These are phyloP conservation scores for Golubevia sp. DNA, from an alignment of 1,284 basidiomycete genomes.

Conservation along the genomic window DNA sequence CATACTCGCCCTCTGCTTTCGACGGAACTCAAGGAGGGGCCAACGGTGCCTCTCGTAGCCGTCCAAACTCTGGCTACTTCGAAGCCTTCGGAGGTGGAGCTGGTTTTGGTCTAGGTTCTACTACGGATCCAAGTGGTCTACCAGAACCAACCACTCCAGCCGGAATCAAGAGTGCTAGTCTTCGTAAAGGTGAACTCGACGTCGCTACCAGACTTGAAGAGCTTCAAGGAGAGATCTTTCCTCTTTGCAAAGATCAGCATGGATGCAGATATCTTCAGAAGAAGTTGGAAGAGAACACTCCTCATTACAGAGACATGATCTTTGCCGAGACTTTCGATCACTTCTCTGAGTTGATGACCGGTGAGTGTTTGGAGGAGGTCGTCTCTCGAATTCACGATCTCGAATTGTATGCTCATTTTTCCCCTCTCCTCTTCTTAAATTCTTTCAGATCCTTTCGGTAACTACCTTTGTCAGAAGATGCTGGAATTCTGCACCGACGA, in stretches of 20 bases:
- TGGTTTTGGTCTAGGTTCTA: no score
- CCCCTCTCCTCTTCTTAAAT: no score
- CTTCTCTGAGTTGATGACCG: constrained; percentile 98
- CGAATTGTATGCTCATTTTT: no score
- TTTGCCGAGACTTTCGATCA: constrained; percentile 97
- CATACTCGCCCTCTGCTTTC: constrained; percentile 30
- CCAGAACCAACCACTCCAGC: no score
- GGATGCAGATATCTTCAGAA: constrained; percentile 98
- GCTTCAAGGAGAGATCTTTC: constrained; percentile 55
- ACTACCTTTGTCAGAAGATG: constrained; percentile 98
- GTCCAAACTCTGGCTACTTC: constrained; percentile 40
- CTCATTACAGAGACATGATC: constrained; percentile 83
- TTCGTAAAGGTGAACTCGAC: no score
- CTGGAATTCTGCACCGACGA: constrained; percentile 97
- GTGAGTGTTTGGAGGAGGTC: constrained; percentile 63
- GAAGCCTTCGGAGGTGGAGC: constrained; percentile 26
- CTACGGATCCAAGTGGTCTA: no score
- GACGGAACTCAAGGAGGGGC: constrained; percentile 16
- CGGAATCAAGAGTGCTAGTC: no score
- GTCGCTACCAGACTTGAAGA: constrained; percentile 47
- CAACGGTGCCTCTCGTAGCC: constrained; percentile 16
- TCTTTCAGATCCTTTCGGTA: constrained; percentile 88
- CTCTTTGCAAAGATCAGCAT: constrained; percentile 87
- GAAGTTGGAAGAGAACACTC: constrained; percentile 95
- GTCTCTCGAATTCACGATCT: no score